Evolutionary conservation across 2,329 filamentous ascomycete genomes (phyloP).

Genomic region (Zymoseptoria ardabiliae): DNA sequence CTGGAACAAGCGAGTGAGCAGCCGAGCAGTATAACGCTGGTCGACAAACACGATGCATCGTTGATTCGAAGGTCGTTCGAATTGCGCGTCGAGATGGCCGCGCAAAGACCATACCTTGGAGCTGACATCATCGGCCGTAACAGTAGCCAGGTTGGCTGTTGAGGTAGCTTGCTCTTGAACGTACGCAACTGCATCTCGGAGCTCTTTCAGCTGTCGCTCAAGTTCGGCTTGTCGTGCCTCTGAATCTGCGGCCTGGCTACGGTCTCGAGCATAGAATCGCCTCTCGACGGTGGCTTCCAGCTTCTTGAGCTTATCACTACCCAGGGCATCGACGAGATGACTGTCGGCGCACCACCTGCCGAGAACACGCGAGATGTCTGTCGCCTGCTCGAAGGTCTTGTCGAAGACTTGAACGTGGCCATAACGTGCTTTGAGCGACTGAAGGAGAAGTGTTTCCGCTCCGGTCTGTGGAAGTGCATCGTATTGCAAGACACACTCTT

Average conservation of each 20-base stretch:
- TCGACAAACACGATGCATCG: conserved; percentile 87
- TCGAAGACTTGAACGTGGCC: conserved; percentile 47
- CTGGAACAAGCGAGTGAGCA: conserved; percentile 63
- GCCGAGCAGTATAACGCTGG: conserved; percentile 65
- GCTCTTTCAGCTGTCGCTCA: conserved; percentile 47
- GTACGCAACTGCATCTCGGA: conserved; percentile 51
- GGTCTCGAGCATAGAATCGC: conserved; percentile 27
- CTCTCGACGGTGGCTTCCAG: conserved; percentile 21
- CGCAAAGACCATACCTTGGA: conserved; percentile 63
- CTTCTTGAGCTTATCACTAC: conserved; percentile 15
- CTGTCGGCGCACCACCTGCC: conserved; percentile 80
- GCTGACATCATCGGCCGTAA: conserved; percentile 46
- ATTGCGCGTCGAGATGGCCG: conserved; percentile 55
- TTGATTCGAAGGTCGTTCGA: conserved; percentile 48
- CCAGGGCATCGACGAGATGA: conserved; percentile 36
- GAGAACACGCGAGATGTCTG: conserved; percentile 55
- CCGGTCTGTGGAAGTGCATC: conserved; percentile 43
- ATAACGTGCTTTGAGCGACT: conserved; percentile 47
- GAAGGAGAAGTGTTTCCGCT: conserved; percentile 59
- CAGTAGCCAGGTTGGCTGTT: neutral
- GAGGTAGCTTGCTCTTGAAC: conserved; percentile 9
- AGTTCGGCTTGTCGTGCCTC: conserved; percentile 29
- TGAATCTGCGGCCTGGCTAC: conserved; percentile 11
- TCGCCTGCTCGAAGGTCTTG: conserved; percentile 53
- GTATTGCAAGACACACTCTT: conserved; percentile 52